Percentiles rank a stretch among this genome's conserved stretches.
Conservation (phyloP, 2,329 filamentous ascomycete genomes). For the Ophiostoma pallidulum region DNA sequence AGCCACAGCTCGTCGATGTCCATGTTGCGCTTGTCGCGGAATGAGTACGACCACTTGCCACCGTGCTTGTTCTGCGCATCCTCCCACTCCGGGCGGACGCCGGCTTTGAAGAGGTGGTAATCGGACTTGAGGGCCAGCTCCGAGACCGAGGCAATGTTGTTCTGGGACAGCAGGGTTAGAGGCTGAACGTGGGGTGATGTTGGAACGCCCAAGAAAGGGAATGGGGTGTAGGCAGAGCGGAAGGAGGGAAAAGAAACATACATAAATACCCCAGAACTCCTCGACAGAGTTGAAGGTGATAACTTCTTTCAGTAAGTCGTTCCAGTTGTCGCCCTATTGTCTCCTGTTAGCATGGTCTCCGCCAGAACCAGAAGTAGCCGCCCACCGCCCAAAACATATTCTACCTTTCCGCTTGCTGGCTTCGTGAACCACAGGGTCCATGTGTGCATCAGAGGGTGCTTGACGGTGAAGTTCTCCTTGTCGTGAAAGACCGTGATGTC, state of each 20-base stretch:
- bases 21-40: conserved; percentile 88
- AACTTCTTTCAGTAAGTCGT: conserved; percentile 93
- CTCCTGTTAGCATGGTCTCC: conserved; percentile 14
- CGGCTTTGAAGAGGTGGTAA: conserved; percentile 98
- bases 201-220: no score
- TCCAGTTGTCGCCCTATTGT: conserved; percentile 91
- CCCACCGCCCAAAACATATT: conserved; percentile 19
- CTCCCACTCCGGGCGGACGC: conserved; percentile 96
- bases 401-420: conserved; percentile 87
- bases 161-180: conserved; percentile 44
- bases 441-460: conserved; percentile 93
- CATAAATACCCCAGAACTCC: conserved; percentile 99
- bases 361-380: neutral
- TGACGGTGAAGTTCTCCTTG: conserved; percentile 98
- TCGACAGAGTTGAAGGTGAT: conserved; percentile 98
- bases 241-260: conserved; percentile 40
- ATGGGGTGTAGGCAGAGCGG: no score
- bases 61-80: conserved; percentile 98
- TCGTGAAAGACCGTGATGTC: conserved; percentile 94
- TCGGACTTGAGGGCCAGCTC: conserved; percentile 96
- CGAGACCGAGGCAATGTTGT: conserved; percentile 95
- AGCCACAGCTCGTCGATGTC: conserved; percentile 95
- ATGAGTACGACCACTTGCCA: conserved; percentile 97
- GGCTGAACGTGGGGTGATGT: neutral
- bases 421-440: conserved; percentile 99